Evolutionary conservation across 2,329 filamentous ascomycete species (phyloP), one percentile per base, ranked within the genome.

Genomic region (Diplodia mutila): DNA sequence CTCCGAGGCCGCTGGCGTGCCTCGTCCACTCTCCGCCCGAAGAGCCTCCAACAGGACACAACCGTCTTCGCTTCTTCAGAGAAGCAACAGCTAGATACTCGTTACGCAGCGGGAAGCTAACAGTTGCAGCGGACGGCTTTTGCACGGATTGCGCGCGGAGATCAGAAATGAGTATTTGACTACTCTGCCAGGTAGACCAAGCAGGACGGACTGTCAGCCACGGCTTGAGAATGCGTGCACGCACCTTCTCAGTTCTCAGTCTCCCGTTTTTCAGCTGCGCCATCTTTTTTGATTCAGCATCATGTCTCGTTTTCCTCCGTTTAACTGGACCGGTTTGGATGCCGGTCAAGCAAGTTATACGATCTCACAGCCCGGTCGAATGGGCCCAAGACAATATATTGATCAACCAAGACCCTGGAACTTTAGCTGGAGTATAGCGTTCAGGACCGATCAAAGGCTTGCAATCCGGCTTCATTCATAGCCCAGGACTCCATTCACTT

Each of bases 1-100:
- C 61, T 65, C 61, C 61, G 61, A 65, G 16, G 61, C 61, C 61
- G 61, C 61, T 42, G 48, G 49, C 16, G 18, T 54, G n/a, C 42
- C 12, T 48, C 14, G 39, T 21, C 46, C 59, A 18, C 42, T 61
- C 27, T 14, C 21, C 32, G 9, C 21, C 29, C 11, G 23, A 11
- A 37, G 11, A 37, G 34, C 34, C 1, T 37, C 46, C 39, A 39
- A 32, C 21, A 23, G 39, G 39, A 61, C 16, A 2, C 21, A 23
- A 4, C 42, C n/a, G 25, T 9, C 46, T 61, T 27, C 57, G 25
- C 37, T 29, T n/a, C 25, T 46, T n/a, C 37, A 12, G 37, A 34
- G 52, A 16, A n/a, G 6, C 32, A n/a, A 18, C 29, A 21, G 25
- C 52, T 6, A 29, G 27, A 34, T 6, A 5, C 25, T 32, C 27